A percentile compares a stretch with the other conserved stretches of the same genome.
Evolutionary conservation across 2,329 filamentous ascomycete species (phyloP).

Genomic region (Aspergillus sp.): DNA sequence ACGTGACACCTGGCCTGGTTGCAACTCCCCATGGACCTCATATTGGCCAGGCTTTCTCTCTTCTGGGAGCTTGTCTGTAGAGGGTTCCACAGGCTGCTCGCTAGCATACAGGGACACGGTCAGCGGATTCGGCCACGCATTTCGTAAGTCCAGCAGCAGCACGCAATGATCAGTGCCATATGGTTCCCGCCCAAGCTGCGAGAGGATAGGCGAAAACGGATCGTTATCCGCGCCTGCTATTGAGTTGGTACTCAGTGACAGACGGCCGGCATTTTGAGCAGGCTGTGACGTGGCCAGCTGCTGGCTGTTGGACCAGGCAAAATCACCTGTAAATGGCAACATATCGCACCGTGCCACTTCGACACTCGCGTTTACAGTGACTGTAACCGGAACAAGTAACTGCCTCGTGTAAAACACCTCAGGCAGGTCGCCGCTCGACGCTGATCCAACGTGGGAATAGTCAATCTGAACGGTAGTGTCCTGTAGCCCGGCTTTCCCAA

Average conservation of each 20-base stretch:
- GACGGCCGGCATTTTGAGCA: constrained; percentile 4
- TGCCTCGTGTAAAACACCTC: constrained; percentile 77
- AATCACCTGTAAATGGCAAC: constrained; percentile 58
- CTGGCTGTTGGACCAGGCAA: constrained; percentile 52
- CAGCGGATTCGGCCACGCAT: constrained; percentile 78
- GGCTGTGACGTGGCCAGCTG: constrained; percentile 5
- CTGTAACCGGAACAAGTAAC: constrained; percentile 66
- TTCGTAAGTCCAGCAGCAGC: constrained; percentile 72
- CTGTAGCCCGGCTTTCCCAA: constrained; percentile 77
- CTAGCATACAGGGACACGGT: constrained; percentile 51
- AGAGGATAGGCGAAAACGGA: constrained; percentile 39
- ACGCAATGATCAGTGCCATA: constrained; percentile 60
- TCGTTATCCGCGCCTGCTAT: constrained; percentile 18
- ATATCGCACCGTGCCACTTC: constrained; percentile 74
- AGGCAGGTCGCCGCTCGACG: constrained; percentile 55
- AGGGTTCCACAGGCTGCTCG: constrained; percentile 14
- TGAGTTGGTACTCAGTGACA: constrained; percentile 7
- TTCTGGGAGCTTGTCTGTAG: constrained; percentile 5
- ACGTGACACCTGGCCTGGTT: constrained; percentile 57
- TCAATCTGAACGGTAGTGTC: constrained; percentile 73
- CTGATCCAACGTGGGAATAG: constrained; percentile 74
- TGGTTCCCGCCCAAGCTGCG: constrained; percentile 31
- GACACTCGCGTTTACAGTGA: constrained; percentile 87
- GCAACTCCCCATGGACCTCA: constrained; percentile 38
- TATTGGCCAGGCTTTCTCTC: constrained; percentile 17